Percentiles rank a stretch among this genome's conserved stretches.
phyloP scores from a whole-genome alignment of 73 alveolate genomes.

The Paramecium caudatum region DNA sequence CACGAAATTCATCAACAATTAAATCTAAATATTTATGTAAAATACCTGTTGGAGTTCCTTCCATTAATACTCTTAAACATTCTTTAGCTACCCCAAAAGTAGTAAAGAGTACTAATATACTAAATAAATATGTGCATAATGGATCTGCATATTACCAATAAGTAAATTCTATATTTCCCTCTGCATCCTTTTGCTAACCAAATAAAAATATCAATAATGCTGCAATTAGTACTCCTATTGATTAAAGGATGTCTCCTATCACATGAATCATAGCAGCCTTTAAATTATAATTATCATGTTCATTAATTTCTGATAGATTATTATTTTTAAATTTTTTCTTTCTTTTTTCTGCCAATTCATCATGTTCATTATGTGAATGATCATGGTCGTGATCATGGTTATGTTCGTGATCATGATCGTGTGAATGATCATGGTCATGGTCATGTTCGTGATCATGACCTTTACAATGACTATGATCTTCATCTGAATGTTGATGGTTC shows the following conservation, averaged over 20 bases:
- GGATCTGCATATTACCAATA: slow-evolving; percentile 87
- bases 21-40: background rate
- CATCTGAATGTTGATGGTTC: background rate
- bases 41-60: slow-evolving; percentile 85
- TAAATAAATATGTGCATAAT: slow-evolving; percentile 90
- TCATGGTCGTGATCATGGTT: slow-evolving; percentile 69
- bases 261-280: slow-evolving; percentile 93
- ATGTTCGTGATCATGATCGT: slow-evolving; percentile 67
- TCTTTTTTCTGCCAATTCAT: background rate
- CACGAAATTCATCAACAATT: slow-evolving; percentile 54
- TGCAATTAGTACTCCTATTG: slow-evolving; percentile 94
- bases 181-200: slow-evolving; percentile 67
- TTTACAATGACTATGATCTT: background rate
- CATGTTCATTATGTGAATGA: background rate
- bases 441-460: slow-evolving; percentile 66
- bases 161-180: slow-evolving; percentile 39
- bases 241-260: slow-evolving; percentile 91
- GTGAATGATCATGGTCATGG: slow-evolving; percentile 74
- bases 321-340: slow-evolving; percentile 52
- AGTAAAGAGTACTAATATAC: slow-evolving; percentile 90
- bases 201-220: slow-evolving; percentile 84
- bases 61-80: slow-evolving; percentile 90
- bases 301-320: slow-evolving; percentile 61
- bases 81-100: slow-evolving; percentile 89
- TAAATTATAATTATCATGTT: slow-evolving; percentile 82